These are phyloP conservation scores for Pterulicium gracile DNA, from an alignment of 1,284 basidiomycete genomes.

Conservation along the genomic window DNA sequence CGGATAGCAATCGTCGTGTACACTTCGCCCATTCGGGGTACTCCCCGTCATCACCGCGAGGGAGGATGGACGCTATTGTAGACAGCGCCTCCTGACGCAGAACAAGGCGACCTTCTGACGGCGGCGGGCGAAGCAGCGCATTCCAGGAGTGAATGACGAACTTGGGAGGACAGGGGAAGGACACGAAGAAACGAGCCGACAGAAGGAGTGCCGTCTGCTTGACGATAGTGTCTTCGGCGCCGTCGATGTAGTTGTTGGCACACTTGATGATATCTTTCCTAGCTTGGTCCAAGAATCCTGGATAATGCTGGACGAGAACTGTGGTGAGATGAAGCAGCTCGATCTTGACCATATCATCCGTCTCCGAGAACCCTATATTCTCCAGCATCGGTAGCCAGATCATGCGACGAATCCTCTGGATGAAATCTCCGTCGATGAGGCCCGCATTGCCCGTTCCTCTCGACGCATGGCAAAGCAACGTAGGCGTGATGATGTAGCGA, in stretches of 20 bases:
- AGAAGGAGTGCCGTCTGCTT: conserved; percentile 93
- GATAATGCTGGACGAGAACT: conserved; percentile 80
- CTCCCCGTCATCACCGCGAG: conserved; percentile 44
- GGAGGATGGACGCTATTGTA: conserved; percentile 84
- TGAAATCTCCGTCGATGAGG: conserved; percentile 62
- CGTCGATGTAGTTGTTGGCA: conserved; percentile 84
- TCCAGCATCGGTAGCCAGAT: conserved; percentile 77
- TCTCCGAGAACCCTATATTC: conserved; percentile 41
- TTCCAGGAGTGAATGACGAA: conserved; percentile 94
- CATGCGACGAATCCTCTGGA: conserved; percentile 58
- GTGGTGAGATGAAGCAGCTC: conserved; percentile 90
- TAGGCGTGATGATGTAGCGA: conserved; percentile 85
- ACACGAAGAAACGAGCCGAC: conserved; percentile 89
- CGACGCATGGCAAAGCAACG: conserved; percentile 69
- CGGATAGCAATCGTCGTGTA: conserved; percentile 79
- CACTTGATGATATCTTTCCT: conserved; percentile 95
- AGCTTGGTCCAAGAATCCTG: conserved; percentile 65
- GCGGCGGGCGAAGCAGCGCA: conserved; percentile 78
- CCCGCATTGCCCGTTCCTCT: conserved; percentile 38
- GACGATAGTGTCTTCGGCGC: conserved; percentile 84
- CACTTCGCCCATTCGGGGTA: conserved; percentile 85
- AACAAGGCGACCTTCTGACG: conserved; percentile 73
- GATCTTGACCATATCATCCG: conserved; percentile 79
- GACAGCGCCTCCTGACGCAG: conserved; percentile 83
- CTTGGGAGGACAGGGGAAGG: conserved; percentile 86